These are phyloP conservation scores for Iberis pinnata DNA, from an alignment of 345 rosid genomes.

Conservation along the genomic window DNA sequence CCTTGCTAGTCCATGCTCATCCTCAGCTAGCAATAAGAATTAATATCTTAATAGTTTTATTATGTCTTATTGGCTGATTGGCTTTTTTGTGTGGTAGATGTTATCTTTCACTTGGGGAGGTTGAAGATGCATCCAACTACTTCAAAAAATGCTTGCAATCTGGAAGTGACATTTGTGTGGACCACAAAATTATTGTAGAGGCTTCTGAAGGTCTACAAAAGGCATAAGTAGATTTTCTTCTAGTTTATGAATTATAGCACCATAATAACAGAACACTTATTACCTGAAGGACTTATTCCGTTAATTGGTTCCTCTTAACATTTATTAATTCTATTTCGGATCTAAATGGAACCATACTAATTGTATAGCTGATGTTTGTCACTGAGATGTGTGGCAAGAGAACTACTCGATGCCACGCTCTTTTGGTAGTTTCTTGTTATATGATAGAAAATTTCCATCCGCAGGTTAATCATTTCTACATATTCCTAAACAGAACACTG, in stretches of 20 bases:
- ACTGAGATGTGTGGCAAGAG: neutral
- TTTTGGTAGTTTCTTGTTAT: slow-evolving; percentile 14
- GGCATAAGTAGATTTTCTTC: slow-evolving; percentile 57
- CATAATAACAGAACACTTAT: slow-evolving; percentile 5
- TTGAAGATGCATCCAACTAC: slow-evolving; percentile 63
- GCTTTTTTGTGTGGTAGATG: slow-evolving; percentile 46
- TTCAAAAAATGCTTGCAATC: slow-evolving; percentile 73
- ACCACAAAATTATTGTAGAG: slow-evolving; percentile 69
- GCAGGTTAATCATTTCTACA: neutral
- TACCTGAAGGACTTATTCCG: neutral
- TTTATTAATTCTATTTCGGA: slow-evolving; percentile 2
- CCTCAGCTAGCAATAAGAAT: slow-evolving; percentile 12
- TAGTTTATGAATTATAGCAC: slow-evolving; percentile 17
- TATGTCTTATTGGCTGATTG: slow-evolving; percentile 17
- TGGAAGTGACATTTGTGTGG: slow-evolving; percentile 71
- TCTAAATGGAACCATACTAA: slow-evolving; percentile 12
- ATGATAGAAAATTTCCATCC: slow-evolving; percentile 10
- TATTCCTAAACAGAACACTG: slow-evolving; percentile 10
- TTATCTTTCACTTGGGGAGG: slow-evolving; percentile 85
- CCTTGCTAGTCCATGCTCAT: slow-evolving; percentile 10
- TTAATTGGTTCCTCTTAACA: neutral
- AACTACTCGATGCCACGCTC: slow-evolving; percentile 5
- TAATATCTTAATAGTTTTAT: neutral
- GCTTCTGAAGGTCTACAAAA: slow-evolving; percentile 91
- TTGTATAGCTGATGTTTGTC: slow-evolving; percentile 2